Conservation (phyloP, 441 rosid genomes). For the Populus hybrid region DNA sequence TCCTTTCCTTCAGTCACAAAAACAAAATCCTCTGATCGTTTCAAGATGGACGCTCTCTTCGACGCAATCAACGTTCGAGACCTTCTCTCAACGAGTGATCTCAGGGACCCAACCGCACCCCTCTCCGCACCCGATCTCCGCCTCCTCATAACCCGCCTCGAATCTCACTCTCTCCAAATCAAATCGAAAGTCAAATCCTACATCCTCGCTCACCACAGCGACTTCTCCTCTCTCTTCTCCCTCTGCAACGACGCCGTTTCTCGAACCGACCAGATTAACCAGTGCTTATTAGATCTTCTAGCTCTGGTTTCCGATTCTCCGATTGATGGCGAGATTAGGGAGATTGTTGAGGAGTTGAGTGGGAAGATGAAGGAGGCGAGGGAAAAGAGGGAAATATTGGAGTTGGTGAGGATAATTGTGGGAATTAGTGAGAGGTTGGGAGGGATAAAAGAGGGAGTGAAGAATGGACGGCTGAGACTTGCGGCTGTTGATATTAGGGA, state of each 20-base stretch:
- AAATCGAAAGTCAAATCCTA: constrained; percentile 86
- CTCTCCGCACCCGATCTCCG: constrained; percentile 98
- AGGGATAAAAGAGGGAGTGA: constrained; percentile 52
- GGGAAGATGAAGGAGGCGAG: constrained; percentile 55
- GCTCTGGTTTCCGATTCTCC: constrained; percentile 53
- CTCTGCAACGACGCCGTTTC: constrained; percentile 67
- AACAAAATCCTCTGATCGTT: background rate
- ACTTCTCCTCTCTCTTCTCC: constrained; percentile 78
- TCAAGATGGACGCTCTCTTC: constrained; percentile 65
- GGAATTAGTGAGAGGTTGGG: constrained; percentile 62
- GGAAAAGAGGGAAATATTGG: constrained; percentile 60
- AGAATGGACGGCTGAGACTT: constrained; percentile 51
- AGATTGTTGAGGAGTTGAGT: constrained; percentile 51
- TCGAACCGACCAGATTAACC: constrained; percentile 40
- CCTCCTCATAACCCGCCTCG: constrained; percentile 73
- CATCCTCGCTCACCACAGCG: constrained; percentile 69
- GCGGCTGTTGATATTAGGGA: constrained; percentile 76
- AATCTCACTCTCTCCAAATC: constrained; percentile 82
- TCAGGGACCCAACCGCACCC: constrained; percentile 68
- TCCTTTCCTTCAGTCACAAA: background rate
- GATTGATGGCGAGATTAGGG: constrained; percentile 62
- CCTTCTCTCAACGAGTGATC: constrained; percentile 80
- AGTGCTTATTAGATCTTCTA: constrained; percentile 44
- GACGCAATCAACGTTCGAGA: constrained; percentile 73
- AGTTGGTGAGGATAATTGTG: constrained; percentile 52